A percentile compares a stretch with the other conserved stretches of the same genome.
Conservation (phyloP, 331 rosid species). For the Malus hybrid region DNA sequence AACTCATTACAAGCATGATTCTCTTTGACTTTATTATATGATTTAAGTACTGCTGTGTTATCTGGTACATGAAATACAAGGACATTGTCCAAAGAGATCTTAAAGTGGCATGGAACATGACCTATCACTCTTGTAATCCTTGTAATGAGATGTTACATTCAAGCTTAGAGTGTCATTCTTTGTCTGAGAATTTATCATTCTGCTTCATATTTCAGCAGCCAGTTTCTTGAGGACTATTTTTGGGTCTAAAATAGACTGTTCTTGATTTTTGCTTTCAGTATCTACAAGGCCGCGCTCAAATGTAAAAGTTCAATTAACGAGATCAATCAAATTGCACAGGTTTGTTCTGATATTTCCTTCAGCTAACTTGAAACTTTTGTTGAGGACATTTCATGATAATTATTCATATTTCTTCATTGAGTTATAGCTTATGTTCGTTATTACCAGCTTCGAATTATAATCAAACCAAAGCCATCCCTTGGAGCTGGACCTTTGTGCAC, state of each 20-base stretch:
- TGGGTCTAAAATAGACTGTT: slow-evolving; percentile 11
- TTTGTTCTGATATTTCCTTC: slow-evolving; percentile 33
- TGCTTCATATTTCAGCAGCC: neutral
- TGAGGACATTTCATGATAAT: slow-evolving; percentile 15
- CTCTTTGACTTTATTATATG: neutral
- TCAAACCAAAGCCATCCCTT: slow-evolving; percentile 71
- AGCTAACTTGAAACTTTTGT: slow-evolving; percentile 8
- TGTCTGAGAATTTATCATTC: neutral
- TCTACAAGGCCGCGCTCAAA: slow-evolving; percentile 76
- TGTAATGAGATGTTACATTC: neutral
- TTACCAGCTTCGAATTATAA: slow-evolving; percentile 78
- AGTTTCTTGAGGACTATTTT: neutral
- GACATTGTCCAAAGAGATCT: neutral
- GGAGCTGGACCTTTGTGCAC: slow-evolving; percentile 90
- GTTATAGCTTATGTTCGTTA: slow-evolving; percentile 16
- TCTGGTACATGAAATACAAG: neutral
- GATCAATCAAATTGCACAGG: slow-evolving; percentile 96
- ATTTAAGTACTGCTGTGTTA: neutral
- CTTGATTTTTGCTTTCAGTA: slow-evolving; percentile 43
- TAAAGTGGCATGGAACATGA: neutral
- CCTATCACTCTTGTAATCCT: neutral
- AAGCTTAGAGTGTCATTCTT: neutral
- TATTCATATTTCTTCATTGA: slow-evolving; percentile 25
- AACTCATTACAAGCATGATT: slow-evolving; percentile 5
- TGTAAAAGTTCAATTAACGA: slow-evolving; percentile 76